These are phyloP conservation scores for Ophiostoma quercus DNA, from an alignment of 2,329 filamentous ascomycete genomes.

Conservation along the genomic window DNA sequence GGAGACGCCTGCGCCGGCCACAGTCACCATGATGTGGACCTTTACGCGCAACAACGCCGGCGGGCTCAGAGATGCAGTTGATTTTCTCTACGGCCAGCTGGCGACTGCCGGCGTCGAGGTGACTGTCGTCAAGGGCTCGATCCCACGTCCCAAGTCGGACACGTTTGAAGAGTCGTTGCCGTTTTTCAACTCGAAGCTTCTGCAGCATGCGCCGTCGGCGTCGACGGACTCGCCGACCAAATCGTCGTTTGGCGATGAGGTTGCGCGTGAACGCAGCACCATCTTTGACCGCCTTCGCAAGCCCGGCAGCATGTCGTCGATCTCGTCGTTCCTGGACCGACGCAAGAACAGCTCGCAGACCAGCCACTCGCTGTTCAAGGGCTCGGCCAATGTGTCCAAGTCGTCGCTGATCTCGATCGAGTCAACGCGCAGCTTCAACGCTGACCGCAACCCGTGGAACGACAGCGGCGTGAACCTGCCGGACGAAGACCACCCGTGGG, in stretches of 20 bases:
- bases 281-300: conserved; percentile 93
- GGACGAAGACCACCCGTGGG: conserved; percentile 74
- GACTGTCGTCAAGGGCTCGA: conserved; percentile 83
- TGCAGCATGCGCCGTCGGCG: conserved; percentile 82
- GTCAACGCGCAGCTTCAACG: conserved; percentile 81
- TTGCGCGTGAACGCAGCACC: conserved; percentile 69
- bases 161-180: conserved; percentile 96
- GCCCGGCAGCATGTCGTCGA: conserved; percentile 87
- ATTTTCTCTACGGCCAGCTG: conserved; percentile 81
- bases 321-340: conserved; percentile 91
- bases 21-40: conserved; percentile 63
- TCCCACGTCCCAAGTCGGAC: conserved; percentile 96
- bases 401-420: conserved; percentile 94
- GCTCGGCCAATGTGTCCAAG: conserved; percentile 84
- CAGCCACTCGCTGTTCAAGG: conserved; percentile 83
- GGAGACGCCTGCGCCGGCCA: conserved; percentile 44
- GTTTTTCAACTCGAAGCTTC: conserved; percentile 93
- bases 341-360: conserved; percentile 91
- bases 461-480: conserved; percentile 92
- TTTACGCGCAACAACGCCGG: conserved; percentile 98
- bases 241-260: conserved; percentile 73
- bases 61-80: conserved; percentile 89
- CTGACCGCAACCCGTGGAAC: conserved; percentile 96
- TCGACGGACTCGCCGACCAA: conserved; percentile 86
- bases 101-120: conserved; percentile 85